Evolutionary conservation across 2,329 filamentous ascomycete genomes (phyloP).

Genomic region (Fusarium caatingaense): DNA sequence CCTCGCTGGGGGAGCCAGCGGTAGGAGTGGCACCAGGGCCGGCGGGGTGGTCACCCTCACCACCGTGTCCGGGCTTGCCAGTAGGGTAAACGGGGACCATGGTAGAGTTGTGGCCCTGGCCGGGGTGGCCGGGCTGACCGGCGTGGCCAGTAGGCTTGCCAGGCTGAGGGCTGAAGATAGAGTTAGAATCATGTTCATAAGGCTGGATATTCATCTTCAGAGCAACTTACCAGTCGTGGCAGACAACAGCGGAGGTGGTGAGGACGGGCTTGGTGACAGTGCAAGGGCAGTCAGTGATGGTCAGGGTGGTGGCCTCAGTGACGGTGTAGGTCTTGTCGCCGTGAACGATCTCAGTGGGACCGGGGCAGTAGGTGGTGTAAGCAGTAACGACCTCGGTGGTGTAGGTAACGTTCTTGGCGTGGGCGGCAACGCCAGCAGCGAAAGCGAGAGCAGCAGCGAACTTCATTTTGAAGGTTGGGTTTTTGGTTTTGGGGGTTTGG

Average conservation of each 20-base stretch:
- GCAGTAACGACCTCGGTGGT: constrained; percentile 74
- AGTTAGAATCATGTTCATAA: constrained; percentile 33
- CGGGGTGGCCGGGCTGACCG: constrained; percentile 40
- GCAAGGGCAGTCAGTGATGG: constrained; percentile 79
- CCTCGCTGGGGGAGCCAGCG: constrained; percentile 49
- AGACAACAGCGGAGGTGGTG: constrained; percentile 63
- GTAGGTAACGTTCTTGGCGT: constrained; percentile 58
- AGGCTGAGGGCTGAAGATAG: constrained; percentile 20
- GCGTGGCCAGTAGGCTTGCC: neutral
- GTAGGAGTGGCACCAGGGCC: constrained; percentile 46
- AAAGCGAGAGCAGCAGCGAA: constrained; percentile 66
- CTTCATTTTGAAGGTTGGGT: constrained; percentile 69
- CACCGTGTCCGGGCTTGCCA: constrained; percentile 27
- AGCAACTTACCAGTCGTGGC: constrained; percentile 63
- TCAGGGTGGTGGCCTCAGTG: constrained; percentile 75
- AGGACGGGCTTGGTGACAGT: constrained; percentile 70
- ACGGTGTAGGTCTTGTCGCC: constrained; percentile 76
- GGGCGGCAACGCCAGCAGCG: constrained; percentile 64
- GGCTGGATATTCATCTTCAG: constrained; percentile 1
- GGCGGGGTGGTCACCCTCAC: constrained; percentile 16
- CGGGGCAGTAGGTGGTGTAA: constrained; percentile 79
- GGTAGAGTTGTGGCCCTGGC: constrained; percentile 52
- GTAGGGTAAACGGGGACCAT: constrained; percentile 38
- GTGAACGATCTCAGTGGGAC: constrained; percentile 71
- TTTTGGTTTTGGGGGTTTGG: constrained; percentile 12